Percentiles rank a stretch among this genome's conserved stretches.
These are phyloP conservation scores for Rhododendron ovatum DNA, from an alignment of 148 eudicot genomes.

Conservation along the genomic window DNA sequence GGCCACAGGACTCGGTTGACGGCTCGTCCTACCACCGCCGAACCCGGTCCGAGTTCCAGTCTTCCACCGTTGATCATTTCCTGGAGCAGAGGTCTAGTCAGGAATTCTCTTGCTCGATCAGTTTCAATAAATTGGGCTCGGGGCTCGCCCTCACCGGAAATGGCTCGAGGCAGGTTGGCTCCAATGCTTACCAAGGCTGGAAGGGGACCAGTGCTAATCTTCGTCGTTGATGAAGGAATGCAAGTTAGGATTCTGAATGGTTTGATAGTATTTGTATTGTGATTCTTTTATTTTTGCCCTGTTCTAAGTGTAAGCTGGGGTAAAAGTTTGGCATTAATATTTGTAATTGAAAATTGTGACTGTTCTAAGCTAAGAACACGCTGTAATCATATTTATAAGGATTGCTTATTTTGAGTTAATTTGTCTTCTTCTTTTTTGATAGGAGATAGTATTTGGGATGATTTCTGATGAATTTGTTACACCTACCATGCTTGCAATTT, in stretches of 20 bases:
- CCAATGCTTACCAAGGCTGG: neutral
- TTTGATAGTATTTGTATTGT: neutral
- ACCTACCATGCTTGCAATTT: neutral
- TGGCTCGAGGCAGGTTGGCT: conserved; percentile 1
- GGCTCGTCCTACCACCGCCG: too few species aligned
- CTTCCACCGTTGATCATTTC: too few species aligned
- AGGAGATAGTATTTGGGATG: neutral
- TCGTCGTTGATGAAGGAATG: neutral
- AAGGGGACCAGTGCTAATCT: neutral
- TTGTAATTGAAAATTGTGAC: neutral
- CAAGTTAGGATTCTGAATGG: neutral
- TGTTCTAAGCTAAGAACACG: neutral
- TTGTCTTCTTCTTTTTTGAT: neutral
- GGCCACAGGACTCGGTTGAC: too few species aligned
- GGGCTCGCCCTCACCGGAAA: neutral
- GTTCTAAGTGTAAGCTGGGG: neutral
- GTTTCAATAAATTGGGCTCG: neutral
- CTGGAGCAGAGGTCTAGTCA: too few species aligned
- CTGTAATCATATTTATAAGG: neutral
- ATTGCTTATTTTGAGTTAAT: neutral
- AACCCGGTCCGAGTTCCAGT: too few species aligned
- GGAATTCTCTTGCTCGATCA: neutral
- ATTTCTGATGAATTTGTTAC: neutral
- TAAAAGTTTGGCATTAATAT: neutral
- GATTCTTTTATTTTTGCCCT: neutral